Evolutionary conservation across 768 basidiomycete species (phyloP), one percentile per base, ranked within the genome.

Genomic region (Cystobasidium ongulense): DNA sequence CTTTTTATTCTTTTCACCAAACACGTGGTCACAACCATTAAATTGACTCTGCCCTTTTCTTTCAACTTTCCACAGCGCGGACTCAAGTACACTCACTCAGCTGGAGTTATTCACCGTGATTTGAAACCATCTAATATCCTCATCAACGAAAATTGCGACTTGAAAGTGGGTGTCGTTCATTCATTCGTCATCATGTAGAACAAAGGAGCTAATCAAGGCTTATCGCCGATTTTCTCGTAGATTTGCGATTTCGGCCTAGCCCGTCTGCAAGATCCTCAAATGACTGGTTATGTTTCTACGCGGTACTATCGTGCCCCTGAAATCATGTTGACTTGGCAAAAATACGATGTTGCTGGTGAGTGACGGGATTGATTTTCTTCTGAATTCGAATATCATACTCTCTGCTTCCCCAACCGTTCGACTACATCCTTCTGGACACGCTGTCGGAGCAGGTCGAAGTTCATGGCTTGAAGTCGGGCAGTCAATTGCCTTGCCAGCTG

Each of bases 321-420:
- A 83, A 99, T 99, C 84, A 99, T 99, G 96, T 86, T 99, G 80
- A 99, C 96, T 43, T 99, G 96, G 96, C 96, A 99, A 82, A 98
- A 98, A 84, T 99, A 99, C 83, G 95, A 98, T 81, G 94, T 97
- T 72, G 96, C 95, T 18, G 82, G 82, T 83, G 74, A 76, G 81
- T 80, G n/a, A n/a, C n/a, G n/a, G n/a, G n/a, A n/a, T n/a, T n/a
- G n/a, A n/a, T n/a, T n/a, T n/a, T n/a, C n/a, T n/a, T n/a, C n/a
- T n/a, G n/a, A n/a, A n/a, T n/a, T n/a, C n/a, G n/a, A n/a, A n/a
- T n/a, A n/a, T n/a, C n/a, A n/a, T n/a, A n/a, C n/a, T n/a, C n/a
- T n/a, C n/a, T n/a, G n/a, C n/a, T n/a, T n/a, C n/a, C n/a, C n/a
- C n/a, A n/a, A n/a, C n/a, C n/a, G n/a, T n/a, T n/a, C n/a, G n/a